These are phyloP conservation scores for Tetracentron sinense DNA, from an alignment of 164 flowering plant species.

Conservation along the genomic window DNA sequence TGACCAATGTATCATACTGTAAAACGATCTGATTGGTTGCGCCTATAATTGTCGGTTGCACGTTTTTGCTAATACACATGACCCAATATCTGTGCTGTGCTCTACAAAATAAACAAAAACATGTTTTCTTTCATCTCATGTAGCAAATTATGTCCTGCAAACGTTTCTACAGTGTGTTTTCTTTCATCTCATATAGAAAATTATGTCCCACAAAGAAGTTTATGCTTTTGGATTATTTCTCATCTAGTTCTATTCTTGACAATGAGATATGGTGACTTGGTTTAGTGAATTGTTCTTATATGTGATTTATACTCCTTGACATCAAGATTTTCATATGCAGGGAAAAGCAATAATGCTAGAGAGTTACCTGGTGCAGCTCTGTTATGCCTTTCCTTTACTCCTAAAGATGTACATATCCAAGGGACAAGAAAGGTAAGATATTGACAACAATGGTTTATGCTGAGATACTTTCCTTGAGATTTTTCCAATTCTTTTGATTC, in stretches of 20 bases:
- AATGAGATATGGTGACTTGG: background rate
- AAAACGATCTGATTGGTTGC: background rate
- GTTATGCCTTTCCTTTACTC: constrained; percentile 46
- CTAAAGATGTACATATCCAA: constrained; percentile 35
- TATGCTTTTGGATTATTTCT: background rate
- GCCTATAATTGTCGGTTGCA: background rate
- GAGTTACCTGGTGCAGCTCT: constrained; percentile 87
- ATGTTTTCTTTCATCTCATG: background rate
- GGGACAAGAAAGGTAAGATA: constrained; percentile 44
- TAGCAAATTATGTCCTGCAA: background rate
- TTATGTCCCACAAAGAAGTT: background rate
- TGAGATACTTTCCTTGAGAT: background rate
- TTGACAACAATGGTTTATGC: background rate
- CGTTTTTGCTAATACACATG: background rate
- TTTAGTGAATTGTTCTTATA: constrained; percentile 4
- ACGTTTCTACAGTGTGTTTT: too few relatives aligned
- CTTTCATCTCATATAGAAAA: background rate
- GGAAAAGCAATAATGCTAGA: constrained; percentile 26
- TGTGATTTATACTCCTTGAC: background rate
- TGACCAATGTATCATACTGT: background rate
- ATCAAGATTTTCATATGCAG: constrained; percentile 17
- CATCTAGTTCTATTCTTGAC: background rate
- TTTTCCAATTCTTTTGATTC: constrained; percentile 10
- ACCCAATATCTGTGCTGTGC: too few relatives aligned
- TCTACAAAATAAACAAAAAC: too few relatives aligned